These are phyloP conservation scores for Macrolepiota albuminosa DNA, from an alignment of 768 basidiomycete genomes.

Conservation along the genomic window DNA sequence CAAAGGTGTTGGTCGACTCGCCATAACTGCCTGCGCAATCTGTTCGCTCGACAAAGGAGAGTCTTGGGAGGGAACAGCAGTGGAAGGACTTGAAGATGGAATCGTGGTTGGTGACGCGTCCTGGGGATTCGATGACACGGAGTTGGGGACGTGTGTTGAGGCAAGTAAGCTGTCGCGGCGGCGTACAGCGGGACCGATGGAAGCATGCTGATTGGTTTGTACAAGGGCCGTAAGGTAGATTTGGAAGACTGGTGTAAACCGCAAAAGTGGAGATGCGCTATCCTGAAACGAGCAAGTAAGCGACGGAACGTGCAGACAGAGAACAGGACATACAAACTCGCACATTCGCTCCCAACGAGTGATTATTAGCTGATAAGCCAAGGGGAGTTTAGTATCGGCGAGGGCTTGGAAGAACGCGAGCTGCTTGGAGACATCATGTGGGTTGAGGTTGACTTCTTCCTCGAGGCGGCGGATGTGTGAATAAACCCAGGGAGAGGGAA, in stretches of 20 bases:
- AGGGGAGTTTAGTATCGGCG: conserved; percentile 54
- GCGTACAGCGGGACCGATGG: conserved; percentile 62
- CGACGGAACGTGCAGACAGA: neutral
- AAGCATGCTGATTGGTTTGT: conserved; percentile 48
- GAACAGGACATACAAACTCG: conserved; percentile 62
- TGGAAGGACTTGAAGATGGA: conserved; percentile 10
- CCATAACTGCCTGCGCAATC: conserved; percentile 46
- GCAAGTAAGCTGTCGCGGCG: conserved; percentile 62
- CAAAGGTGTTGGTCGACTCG: conserved; percentile 31
- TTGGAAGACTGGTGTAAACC: conserved; percentile 68
- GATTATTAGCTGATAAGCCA: conserved; percentile 69
- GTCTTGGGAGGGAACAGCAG: conserved; percentile 12
- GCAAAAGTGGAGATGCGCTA: conserved; percentile 61
- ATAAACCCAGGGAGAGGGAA: conserved; percentile 61
- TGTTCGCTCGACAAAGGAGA: conserved; percentile 26
- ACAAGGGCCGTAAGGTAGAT: conserved; percentile 69
- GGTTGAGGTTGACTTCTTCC: conserved; percentile 70
- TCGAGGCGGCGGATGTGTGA: conserved; percentile 72
- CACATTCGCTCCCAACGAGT: conserved; percentile 80
- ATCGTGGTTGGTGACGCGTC: conserved; percentile 10
- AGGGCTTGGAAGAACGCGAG: conserved; percentile 66
- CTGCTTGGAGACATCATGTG: conserved; percentile 66
- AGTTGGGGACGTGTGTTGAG: conserved; percentile 16
- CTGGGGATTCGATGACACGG: conserved; percentile 4
- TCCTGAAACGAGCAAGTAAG: conserved; percentile 39